Evolutionary conservation across 352 stramenopile species (phyloP).

Genomic region (Globisporangium abappressorium): DNA sequence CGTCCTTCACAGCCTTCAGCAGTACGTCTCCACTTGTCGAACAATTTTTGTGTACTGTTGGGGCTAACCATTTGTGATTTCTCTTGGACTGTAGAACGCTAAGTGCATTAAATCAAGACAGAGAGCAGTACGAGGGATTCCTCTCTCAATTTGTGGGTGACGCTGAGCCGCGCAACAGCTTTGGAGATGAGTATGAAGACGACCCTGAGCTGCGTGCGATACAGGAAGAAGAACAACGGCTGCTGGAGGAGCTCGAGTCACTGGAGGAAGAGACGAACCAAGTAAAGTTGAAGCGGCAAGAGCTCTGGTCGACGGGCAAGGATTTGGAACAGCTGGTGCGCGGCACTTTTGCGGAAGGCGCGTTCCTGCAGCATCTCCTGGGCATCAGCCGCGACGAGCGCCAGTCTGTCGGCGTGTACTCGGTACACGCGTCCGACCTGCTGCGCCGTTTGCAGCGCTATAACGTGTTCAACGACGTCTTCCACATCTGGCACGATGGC

Average conservation of each 20-base stretch:
- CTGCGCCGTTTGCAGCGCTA: constrained; percentile 77
- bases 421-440: constrained; percentile 79
- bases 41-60: too few relatives aligned
- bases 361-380: constrained; percentile 74
- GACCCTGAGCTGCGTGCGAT: constrained; percentile 55
- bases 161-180: constrained; percentile 29
- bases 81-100: constrained; percentile 30
- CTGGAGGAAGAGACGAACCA: constrained; percentile 60
- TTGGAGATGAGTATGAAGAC: constrained; percentile 31
- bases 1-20: constrained; percentile 48
- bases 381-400: constrained; percentile 72
- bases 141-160: constrained; percentile 46
- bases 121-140: constrained; percentile 55
- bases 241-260: constrained; percentile 49
- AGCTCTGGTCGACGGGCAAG: constrained; percentile 71
- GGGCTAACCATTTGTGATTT: not conserved
- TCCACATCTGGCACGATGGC: constrained; percentile 91
- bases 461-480: constrained; percentile 89
- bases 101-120: constrained; percentile 40
- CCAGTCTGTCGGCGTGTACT: constrained; percentile 72
- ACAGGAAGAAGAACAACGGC: constrained; percentile 54
- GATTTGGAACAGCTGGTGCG: constrained; percentile 72
- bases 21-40: constrained; percentile 30
- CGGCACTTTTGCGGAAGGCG: constrained; percentile 68
- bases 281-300: constrained; percentile 49